Percentiles rank a stretch among this genome's conserved stretches.
These are phyloP conservation scores for Cercospora brassicicola DNA, from an alignment of 2,329 filamentous ascomycete genomes.

Conservation along the genomic window DNA sequence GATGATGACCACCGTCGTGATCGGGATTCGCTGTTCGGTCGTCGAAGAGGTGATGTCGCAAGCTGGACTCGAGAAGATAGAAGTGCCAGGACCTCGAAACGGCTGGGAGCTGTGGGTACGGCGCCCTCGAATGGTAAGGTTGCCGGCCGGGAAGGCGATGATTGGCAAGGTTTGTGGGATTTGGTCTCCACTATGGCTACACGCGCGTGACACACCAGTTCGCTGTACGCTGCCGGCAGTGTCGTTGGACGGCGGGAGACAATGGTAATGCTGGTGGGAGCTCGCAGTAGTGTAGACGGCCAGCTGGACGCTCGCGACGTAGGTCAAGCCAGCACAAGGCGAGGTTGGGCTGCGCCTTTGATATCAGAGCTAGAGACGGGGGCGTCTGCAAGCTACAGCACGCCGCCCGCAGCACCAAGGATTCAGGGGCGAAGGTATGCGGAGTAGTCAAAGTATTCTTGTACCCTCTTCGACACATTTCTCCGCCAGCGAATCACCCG, in stretches of 20 bases:
- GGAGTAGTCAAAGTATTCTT: slow-evolving; percentile 22
- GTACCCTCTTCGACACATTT: slow-evolving; percentile 19
- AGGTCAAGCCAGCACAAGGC: background rate
- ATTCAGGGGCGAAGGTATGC: slow-evolving; percentile 26
- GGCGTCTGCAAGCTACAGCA: slow-evolving; percentile 14
- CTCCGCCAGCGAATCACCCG: slow-evolving; percentile 25
- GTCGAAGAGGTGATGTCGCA: slow-evolving; percentile 18
- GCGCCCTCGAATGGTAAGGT: slow-evolving; percentile 19
- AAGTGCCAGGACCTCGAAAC: slow-evolving; percentile 15
- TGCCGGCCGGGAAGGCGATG: slow-evolving; percentile 21
- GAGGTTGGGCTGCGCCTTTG: slow-evolving; percentile 9
- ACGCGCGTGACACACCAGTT: slow-evolving; percentile 21
- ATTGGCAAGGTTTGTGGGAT: slow-evolving; percentile 26
- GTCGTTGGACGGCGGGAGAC: background rate
- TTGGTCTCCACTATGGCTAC: slow-evolving; percentile 15
- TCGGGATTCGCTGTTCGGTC: background rate
- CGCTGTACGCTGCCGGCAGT: slow-evolving; percentile 7
- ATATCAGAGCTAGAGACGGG: slow-evolving; percentile 15
- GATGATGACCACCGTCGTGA: background rate
- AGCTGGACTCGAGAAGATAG: slow-evolving; percentile 20
- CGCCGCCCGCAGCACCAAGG: slow-evolving; percentile 25
- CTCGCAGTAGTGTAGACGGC: background rate
- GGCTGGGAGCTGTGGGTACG: slow-evolving; percentile 26
- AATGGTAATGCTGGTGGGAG: background rate
- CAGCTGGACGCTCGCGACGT: background rate